Conservation (phyloP, 192 early-diverging fungal genomes). For the Linnemannia exigua region DNA sequence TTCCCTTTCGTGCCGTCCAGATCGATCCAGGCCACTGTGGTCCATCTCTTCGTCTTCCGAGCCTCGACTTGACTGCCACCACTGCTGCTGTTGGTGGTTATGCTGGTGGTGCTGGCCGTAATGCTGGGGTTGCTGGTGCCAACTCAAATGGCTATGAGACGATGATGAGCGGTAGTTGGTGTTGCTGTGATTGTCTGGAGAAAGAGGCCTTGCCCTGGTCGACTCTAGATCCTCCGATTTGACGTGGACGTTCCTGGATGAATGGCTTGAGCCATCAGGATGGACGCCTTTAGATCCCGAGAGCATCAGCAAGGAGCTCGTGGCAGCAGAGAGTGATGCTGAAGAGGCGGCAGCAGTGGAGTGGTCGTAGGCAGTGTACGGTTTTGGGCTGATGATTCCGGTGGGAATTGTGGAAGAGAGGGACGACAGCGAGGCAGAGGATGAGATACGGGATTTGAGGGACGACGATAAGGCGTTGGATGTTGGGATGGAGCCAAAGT, state of each 20-base stretch:
- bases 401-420: slow-evolving; percentile 29
- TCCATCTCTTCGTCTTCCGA: neutral
- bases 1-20: neutral
- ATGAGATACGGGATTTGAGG: slow-evolving; percentile 25
- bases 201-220: neutral
- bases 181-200: slow-evolving; percentile 9
- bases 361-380: slow-evolving; percentile 2
- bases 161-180: neutral
- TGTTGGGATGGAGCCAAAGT: slow-evolving; percentile 17
- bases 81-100: neutral
- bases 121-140: neutral
- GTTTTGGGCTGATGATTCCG: slow-evolving; percentile 23
- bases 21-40: neutral
- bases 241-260: neutral
- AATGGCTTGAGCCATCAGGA: neutral
- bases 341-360: slow-evolving; percentile 10
- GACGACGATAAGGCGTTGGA: slow-evolving; percentile 30
- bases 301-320: slow-evolving; percentile 37
- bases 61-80: neutral
- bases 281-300: slow-evolving; percentile 28
- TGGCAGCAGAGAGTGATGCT: slow-evolving; percentile 25
- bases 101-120: neutral
- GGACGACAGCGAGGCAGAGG: slow-evolving; percentile 23
- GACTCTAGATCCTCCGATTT: slow-evolving; percentile 33
- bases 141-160: neutral